These are phyloP conservation scores for Pseudovirgaria hyperparasitica DNA, from an alignment of 2,329 filamentous ascomycete species.

Conservation along the genomic window DNA sequence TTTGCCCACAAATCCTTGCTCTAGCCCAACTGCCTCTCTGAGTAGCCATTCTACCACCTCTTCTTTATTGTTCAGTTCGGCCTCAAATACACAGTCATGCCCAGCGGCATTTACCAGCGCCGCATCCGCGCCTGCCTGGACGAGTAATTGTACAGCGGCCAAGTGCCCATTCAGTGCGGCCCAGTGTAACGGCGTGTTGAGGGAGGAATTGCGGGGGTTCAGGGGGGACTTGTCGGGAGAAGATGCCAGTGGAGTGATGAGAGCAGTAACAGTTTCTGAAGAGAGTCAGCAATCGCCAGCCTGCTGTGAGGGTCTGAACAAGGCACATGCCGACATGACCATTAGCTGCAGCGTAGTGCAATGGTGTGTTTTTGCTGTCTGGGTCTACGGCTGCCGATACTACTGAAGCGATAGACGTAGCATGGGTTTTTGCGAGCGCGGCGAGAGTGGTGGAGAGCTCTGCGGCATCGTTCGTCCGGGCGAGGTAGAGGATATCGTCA, in stretches of 20 bases:
- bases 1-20: conserved; percentile 23
- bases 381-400: conserved; percentile 59
- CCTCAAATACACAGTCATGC: conserved; percentile 46
- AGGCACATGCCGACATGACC: conserved; percentile 56
- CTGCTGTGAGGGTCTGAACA: conserved; percentile 7
- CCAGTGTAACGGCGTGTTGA: conserved; percentile 91
- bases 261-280: conserved; percentile 14
- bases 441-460: conserved; percentile 52
- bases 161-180: conserved; percentile 83
- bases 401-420: conserved; percentile 45
- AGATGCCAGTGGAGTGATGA: conserved; percentile 27
- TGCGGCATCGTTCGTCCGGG: conserved; percentile 61
- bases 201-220: conserved; percentile 62
- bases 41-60: conserved; percentile 36
- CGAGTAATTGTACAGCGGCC: conserved; percentile 61
- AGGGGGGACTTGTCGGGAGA: conserved; percentile 34
- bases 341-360: conserved; percentile 92
- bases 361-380: conserved; percentile 60
- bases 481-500: conserved; percentile 83
- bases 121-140: conserved; percentile 65
- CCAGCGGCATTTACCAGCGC: conserved; percentile 71
- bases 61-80: conserved; percentile 35
- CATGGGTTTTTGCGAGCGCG: conserved; percentile 49
- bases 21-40: conserved; percentile 30
- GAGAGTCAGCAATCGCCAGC: conserved; percentile 15